Conservation (phyloP, 768 basidiomycete species). For the Podaxis sp. region DNA sequence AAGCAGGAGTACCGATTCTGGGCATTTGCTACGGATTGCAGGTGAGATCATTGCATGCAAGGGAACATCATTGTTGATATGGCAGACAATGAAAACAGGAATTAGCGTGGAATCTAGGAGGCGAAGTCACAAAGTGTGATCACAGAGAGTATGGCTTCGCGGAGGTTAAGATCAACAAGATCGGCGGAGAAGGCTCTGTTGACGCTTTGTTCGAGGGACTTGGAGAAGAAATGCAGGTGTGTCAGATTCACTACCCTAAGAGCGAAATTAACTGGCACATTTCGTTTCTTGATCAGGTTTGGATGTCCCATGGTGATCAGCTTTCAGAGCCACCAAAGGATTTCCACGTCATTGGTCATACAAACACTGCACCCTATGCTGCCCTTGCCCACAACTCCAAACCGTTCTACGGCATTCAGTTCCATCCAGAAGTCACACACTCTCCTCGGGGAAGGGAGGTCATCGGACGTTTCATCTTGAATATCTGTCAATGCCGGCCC, state of each 20-base stretch:
- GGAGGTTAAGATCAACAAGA: constrained; percentile 68
- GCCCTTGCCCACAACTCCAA: constrained; percentile 90
- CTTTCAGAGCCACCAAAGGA: constrained; percentile 76
- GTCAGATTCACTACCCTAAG: constrained; percentile 16
- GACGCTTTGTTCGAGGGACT: constrained; percentile 86
- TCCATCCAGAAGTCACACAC: constrained; percentile 98
- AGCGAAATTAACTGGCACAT: background rate
- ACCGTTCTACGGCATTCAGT: constrained; percentile 94
- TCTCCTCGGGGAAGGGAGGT: constrained; percentile 87
- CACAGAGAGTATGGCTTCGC: constrained; percentile 97
- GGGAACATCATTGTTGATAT: background rate
- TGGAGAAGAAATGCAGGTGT: constrained; percentile 86
- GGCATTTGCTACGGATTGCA: constrained; percentile 98
- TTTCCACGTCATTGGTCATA: constrained; percentile 88
- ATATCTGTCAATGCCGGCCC: constrained; percentile 77
- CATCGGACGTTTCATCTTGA: constrained; percentile 79
- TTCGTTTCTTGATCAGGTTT: constrained; percentile 60
- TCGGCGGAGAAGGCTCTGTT: constrained; percentile 48
- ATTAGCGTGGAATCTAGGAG: constrained; percentile 86
- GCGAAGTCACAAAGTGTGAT: constrained; percentile 80
- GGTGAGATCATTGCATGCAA: constrained; percentile 42
- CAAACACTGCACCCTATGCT: constrained; percentile 85
- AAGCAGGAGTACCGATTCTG: constrained; percentile 85
- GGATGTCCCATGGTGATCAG: constrained; percentile 99
- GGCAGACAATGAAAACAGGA: constrained; percentile 52